A percentile compares a stretch with the other conserved stretches of the same genome.
Evolutionary conservation across 2,329 filamentous ascomycete genomes (phyloP).

Genomic region (Dothidotthia symphoricarpi): DNA sequence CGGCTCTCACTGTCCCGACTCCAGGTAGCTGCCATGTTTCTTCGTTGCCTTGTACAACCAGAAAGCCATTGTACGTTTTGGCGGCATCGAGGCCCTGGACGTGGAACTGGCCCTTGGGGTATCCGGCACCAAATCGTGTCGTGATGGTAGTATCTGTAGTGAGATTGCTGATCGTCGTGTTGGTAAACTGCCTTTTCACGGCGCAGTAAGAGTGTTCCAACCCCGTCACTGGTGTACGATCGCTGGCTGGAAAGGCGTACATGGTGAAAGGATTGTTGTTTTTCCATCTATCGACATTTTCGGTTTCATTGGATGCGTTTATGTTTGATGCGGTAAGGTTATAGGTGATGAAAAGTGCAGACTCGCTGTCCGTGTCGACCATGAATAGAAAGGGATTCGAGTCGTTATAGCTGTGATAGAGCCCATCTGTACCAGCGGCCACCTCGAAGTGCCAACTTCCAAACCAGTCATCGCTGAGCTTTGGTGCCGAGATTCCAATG

Average conservation of each 20-base stretch:
- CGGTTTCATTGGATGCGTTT: slow-evolving; percentile 52
- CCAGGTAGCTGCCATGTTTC: slow-evolving; percentile 47
- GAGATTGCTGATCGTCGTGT: slow-evolving; percentile 59
- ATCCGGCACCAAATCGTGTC: slow-evolving; percentile 57
- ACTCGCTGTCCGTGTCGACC: slow-evolving; percentile 79
- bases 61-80: slow-evolving; percentile 68
- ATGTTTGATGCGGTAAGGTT: slow-evolving; percentile 63
- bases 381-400: slow-evolving; percentile 64
- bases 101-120: slow-evolving; percentile 84
- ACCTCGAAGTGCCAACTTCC: slow-evolving; percentile 78
- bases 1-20: slow-evolving; percentile 59
- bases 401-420: slow-evolving; percentile 67
- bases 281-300: slow-evolving; percentile 56
- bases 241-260: slow-evolving; percentile 67
- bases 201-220: slow-evolving; percentile 81
- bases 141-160: slow-evolving; percentile 66
- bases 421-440: slow-evolving; percentile 75
- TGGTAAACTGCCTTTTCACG: slow-evolving; percentile 63
- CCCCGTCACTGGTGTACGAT: slow-evolving; percentile 60
- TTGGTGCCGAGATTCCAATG: slow-evolving; percentile 71
- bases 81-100: slow-evolving; percentile 71
- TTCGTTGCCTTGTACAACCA: slow-evolving; percentile 63
- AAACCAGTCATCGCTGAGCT: slow-evolving; percentile 56
- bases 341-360: slow-evolving; percentile 75
- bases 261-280: slow-evolving; percentile 64